Base-by-base conservation (phyloP, 2,329 filamentous ascomycete species). In the Aureobasidium vineae region DNA sequence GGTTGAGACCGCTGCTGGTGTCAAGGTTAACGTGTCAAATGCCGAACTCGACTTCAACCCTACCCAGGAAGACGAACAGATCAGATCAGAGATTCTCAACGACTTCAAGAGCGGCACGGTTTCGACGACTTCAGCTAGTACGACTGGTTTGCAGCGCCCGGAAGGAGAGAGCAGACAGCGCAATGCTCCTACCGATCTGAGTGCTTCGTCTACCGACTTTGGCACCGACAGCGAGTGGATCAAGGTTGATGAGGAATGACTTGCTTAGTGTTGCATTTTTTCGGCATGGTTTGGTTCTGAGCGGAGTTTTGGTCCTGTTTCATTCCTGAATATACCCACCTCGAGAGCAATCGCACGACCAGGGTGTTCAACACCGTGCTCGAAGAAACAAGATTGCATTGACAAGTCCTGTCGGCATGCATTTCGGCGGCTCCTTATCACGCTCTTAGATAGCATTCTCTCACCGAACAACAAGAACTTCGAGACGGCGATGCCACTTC, bases 171-270 rank as follows among this genome's bases (percentile, higher is more conserved):
- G 50, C 52, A 60, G 52, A 50, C 54, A 59, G 2, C 64, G 52
- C 63, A 56, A 65, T n/a, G 45, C 45, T 36, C 71, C 67, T 21
- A 67, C 72, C 16, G 69, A 69, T n/a, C 67, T 63, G 54, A 74
- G 73, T 63, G 73, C 75, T 43, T 63, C 60, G 2, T 45, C 61
- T 1, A 36, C 5, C 31, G 75, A 77, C 33, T 69, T 75, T 11
- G 76, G 92, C 78, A 97, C 93, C 5, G 94, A 98, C 79, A 94
- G 94, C 74, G 94, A 98, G 79, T 98, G 94, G 94, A 94, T 97
- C 81, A 96, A 95, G 82, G 90, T 98, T 4, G 92, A 91, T 26
- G 90, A 90, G 77, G 81, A 79, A 68, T 83, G 84, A 85, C 70
- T 52, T 36, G 36, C 45, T 28, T 28, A 23, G n/a, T 52, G 45